These are phyloP conservation scores for Scleromitrula shiraiana DNA, from an alignment of 2,329 filamentous ascomycete species.

Conservation along the genomic window DNA sequence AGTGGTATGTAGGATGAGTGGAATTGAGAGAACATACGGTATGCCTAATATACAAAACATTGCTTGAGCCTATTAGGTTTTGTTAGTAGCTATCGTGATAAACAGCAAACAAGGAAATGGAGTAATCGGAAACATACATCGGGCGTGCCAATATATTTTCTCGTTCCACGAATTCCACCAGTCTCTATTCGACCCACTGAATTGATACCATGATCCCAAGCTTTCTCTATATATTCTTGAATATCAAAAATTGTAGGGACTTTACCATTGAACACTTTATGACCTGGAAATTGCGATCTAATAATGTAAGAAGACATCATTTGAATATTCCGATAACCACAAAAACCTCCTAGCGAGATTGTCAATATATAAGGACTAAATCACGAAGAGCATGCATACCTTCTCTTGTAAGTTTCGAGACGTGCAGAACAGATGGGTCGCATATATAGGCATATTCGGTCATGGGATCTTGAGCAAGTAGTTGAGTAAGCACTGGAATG, in stretches of 20 bases:
- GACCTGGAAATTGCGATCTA: constrained; percentile 46
- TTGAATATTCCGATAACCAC: constrained; percentile 91
- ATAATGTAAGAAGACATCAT: constrained; percentile 78
- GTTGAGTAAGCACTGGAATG: constrained; percentile 52
- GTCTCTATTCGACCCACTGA: constrained; percentile 67
- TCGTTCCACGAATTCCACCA: constrained; percentile 76
- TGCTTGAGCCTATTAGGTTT: constrained; percentile 57
- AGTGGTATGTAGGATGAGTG: not conserved
- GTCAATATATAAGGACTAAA: constrained; percentile 1
- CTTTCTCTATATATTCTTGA: constrained; percentile 78
- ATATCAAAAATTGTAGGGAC: constrained; percentile 74
- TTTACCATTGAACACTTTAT: constrained; percentile 48
- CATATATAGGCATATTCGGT: constrained; percentile 73
- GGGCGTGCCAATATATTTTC: constrained; percentile 92
- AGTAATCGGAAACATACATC: constrained; percentile 49
- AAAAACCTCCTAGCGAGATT: constrained; percentile 62
- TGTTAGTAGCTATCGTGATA: not conserved
- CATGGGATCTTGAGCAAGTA: constrained; percentile 55
- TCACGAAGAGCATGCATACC: constrained; percentile 35
- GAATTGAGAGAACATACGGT: constrained; percentile 37
- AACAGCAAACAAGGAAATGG: not conserved
- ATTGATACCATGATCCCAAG: constrained; percentile 84
- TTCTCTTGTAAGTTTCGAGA: constrained; percentile 75
- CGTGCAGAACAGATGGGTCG: constrained; percentile 64
- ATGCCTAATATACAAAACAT: constrained; percentile 65